phyloP scores from a whole-genome alignment of 1,284 basidiomycete genomes.

The Rhodotorula sp. region DNA sequence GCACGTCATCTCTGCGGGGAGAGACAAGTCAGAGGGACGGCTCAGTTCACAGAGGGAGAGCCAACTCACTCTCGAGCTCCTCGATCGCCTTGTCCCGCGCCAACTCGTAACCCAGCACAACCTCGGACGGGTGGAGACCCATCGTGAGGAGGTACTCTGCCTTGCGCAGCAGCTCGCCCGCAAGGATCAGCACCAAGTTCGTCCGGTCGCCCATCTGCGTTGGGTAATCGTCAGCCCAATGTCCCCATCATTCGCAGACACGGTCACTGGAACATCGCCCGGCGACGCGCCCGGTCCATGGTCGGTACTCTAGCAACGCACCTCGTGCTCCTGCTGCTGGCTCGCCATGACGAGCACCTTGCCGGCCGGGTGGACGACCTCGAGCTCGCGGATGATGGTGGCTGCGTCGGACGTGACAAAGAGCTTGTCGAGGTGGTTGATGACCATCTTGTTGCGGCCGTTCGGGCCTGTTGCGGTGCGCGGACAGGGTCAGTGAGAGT shows the following conservation, averaged over 20 bases:
- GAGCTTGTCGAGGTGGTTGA: constrained; percentile 91
- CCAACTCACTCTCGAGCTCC: constrained; percentile 82
- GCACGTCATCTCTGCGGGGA: constrained; percentile 47
- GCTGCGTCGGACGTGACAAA: constrained; percentile 99
- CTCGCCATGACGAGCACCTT: constrained; percentile 97
- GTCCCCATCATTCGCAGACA: background rate
- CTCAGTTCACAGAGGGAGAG: constrained; percentile 45
- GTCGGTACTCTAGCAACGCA: constrained; percentile 51
- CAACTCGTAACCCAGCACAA: constrained; percentile 93
- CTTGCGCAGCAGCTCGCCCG: constrained; percentile 92
- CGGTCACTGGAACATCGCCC: background rate
- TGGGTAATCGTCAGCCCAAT: background rate
- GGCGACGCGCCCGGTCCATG: background rate
- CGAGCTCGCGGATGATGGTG: constrained; percentile 96
- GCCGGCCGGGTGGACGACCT: constrained; percentile 96
- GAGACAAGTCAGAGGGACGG: background rate
- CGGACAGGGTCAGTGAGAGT: background rate
- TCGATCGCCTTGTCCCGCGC: constrained; percentile 81
- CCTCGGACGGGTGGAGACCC: constrained; percentile 87
- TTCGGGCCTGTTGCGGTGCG: constrained; percentile 48
- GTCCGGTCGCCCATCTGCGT: constrained; percentile 90
- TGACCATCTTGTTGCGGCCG: constrained; percentile 90
- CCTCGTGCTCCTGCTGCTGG: constrained; percentile 93
- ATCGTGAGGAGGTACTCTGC: constrained; percentile 90
- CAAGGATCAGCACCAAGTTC: constrained; percentile 92